Evolutionary conservation across 2,329 filamentous ascomycete genomes (phyloP).

Genomic region (Fusarium sp.): DNA sequence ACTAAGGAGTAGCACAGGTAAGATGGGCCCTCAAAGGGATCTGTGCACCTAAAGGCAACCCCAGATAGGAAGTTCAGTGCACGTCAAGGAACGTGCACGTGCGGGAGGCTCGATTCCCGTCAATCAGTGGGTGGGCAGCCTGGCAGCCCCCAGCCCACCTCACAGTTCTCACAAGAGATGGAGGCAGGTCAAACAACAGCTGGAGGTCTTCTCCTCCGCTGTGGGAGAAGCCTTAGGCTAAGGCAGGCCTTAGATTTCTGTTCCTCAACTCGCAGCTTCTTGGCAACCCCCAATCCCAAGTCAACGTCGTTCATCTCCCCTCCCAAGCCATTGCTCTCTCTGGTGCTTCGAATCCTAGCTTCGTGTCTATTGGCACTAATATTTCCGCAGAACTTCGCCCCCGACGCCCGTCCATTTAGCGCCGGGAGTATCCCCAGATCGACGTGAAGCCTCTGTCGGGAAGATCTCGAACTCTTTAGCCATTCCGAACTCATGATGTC

Average conservation of each 20-base stretch:
- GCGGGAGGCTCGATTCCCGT: conserved; percentile 37
- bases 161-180: background rate
- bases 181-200: background rate
- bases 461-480: conserved; percentile 26
- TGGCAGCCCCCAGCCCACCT: background rate
- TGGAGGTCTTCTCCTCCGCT: background rate
- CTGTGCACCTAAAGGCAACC: conserved; percentile 15
- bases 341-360: background rate
- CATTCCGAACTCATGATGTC: conserved; percentile 14
- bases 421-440: conserved; percentile 35
- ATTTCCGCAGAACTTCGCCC: conserved; percentile 15
- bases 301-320: background rate
- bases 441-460: conserved; percentile 25
- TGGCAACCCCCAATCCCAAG: background rate
- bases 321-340: background rate
- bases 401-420: conserved; percentile 26
- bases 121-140: conserved; percentile 1
- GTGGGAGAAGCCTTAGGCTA: background rate
- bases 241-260: background rate
- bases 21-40: conserved; percentile 6
- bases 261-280: background rate
- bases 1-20: conserved; percentile 22
- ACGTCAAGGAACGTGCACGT: conserved; percentile 33
- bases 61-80: conserved; percentile 26
- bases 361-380: background rate